Evolutionary conservation across 148 eudicot genomes (phyloP).

Genomic region (Rhododendron ferrugineum): DNA sequence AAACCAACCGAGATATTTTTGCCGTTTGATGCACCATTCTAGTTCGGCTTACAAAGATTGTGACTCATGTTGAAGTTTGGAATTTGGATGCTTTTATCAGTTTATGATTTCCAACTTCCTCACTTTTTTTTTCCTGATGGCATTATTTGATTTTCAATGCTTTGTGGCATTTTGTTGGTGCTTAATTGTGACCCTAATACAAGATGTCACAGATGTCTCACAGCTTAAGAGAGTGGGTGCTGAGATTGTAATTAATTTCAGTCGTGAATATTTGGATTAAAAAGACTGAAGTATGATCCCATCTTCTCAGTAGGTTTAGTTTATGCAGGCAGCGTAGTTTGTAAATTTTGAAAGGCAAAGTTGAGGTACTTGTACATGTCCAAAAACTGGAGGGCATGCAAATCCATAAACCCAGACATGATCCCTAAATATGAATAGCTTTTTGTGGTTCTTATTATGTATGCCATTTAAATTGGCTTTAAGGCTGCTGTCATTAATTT

Average conservation of each 20-base stretch:
- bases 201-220: not conserved
- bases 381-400: not conserved
- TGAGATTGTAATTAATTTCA: not conserved
- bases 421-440: not conserved
- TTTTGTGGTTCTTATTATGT: not conserved
- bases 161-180: not conserved
- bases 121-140: not conserved
- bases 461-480: not conserved
- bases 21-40: not conserved
- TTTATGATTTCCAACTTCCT: not conserved
- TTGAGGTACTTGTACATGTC: not conserved
- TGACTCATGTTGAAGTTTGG: not conserved
- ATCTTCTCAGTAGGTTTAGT: not conserved
- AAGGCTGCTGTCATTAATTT: not conserved
- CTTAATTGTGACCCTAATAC: not conserved
- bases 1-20: not conserved
- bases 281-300: not conserved
- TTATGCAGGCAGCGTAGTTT: not conserved
- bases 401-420: not conserved
- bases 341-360: not conserved
- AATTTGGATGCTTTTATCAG: conserved; percentile 4
- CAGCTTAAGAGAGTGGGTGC: not conserved
- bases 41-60: not conserved
- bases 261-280: not conserved
- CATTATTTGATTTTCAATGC: not conserved